These are phyloP conservation scores for Silene noctiflora DNA, from an alignment of 179 eudicot species.

Conservation along the genomic window DNA sequence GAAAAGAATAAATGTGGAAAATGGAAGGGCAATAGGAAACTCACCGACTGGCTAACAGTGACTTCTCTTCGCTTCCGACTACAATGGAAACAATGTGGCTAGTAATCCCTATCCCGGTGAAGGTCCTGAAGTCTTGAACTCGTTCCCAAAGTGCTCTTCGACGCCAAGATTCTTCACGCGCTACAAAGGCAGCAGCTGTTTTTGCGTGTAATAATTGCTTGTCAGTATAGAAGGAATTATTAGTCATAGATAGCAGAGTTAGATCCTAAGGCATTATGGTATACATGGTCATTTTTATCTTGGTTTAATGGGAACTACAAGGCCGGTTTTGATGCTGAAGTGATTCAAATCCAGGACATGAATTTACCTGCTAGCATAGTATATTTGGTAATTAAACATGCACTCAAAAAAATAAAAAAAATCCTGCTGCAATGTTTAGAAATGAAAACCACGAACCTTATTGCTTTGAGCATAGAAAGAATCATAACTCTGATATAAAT, in stretches of 20 bases:
- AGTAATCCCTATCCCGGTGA: slow-evolving; percentile 74
- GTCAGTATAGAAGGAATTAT: slow-evolving; percentile 10
- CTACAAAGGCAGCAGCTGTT: slow-evolving; percentile 87
- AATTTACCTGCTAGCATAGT: not conserved
- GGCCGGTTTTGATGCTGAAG: not conserved
- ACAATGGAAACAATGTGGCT: slow-evolving; percentile 88
- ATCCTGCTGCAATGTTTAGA: not conserved
- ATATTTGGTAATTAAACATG: not conserved
- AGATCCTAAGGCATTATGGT: not conserved
- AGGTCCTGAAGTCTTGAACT: slow-evolving; percentile 64
- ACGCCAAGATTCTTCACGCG: slow-evolving; percentile 85
- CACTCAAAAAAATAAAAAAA: not conserved
- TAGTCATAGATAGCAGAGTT: slow-evolving; percentile 5
- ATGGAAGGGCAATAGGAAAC: slow-evolving; percentile 11
- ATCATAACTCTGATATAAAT: not conserved
- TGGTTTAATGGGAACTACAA: not conserved
- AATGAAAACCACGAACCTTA: not conserved
- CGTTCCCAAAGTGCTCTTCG: slow-evolving; percentile 72
- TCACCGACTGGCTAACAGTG: slow-evolving; percentile 83
- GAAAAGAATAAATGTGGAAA: not conserved
- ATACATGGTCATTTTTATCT: not conserved
- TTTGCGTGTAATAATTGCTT: slow-evolving; percentile 18
- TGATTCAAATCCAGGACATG: not conserved
- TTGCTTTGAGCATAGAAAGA: not conserved
- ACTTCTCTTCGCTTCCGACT: slow-evolving; percentile 84